Percentiles rank a stretch among this genome's conserved stretches.
Evolutionary conservation across 257 asterid genomes (phyloP).

Genomic region (Fraxinus pennsylvanica): DNA sequence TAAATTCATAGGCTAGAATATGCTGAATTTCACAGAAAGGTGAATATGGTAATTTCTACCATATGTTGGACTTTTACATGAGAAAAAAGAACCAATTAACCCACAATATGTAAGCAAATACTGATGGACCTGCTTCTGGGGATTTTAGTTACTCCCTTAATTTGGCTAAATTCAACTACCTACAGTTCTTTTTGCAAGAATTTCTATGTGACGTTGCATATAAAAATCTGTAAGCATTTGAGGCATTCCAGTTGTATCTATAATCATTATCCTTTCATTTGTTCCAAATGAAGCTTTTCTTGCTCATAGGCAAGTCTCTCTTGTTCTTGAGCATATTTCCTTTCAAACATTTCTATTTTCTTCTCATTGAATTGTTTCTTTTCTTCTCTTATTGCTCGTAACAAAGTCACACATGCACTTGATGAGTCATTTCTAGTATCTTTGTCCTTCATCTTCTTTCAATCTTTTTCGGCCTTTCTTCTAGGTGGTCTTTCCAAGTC

Average conservation of each 20-base stretch:
- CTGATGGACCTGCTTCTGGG: slow-evolving; percentile 54
- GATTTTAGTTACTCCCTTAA: slow-evolving; percentile 37
- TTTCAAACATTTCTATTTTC: neutral
- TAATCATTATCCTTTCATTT: neutral
- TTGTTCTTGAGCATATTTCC: neutral
- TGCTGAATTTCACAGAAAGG: neutral
- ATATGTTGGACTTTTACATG: neutral
- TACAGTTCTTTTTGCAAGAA: neutral
- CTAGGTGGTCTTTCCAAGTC: neutral
- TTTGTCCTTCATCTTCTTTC: too few species aligned
- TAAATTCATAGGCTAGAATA: neutral
- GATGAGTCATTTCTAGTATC: neutral
- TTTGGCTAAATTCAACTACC: neutral
- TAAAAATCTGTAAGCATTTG: neutral
- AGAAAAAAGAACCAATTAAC: slow-evolving; percentile 17
- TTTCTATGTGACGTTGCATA: neutral
- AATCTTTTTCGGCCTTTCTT: neutral
- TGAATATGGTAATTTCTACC: neutral
- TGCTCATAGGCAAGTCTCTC: neutral
- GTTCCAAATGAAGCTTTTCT: neutral
- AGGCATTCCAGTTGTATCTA: neutral
- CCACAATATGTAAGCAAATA: neutral
- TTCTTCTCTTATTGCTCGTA: neutral
- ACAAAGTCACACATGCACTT: neutral
- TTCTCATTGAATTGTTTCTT: neutral